Evolutionary conservation across 805 yeast species (phyloP).

Genomic region (Yarrowia phangngaensis): DNA sequence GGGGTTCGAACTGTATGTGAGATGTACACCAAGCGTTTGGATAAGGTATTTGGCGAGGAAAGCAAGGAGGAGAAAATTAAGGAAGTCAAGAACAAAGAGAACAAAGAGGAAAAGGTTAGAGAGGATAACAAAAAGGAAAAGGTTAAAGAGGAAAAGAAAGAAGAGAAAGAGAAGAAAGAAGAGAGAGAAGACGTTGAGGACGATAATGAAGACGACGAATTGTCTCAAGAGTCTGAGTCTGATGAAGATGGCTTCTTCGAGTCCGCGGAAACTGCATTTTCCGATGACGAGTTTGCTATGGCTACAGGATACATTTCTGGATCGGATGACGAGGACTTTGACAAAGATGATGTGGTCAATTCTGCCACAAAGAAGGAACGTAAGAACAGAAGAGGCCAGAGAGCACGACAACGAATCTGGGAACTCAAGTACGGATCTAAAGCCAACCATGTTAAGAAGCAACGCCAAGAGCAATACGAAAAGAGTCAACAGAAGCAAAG

Average conservation of each 20-base stretch:
- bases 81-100: conserved; percentile 5
- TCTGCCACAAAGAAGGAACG: conserved; percentile 41
- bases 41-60: conserved; percentile 27
- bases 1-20: conserved; percentile 29
- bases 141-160: background rate
- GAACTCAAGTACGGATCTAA: conserved; percentile 77
- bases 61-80: conserved; percentile 4
- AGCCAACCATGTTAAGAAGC: conserved; percentile 79
- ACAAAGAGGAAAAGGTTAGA: conserved; percentile 4
- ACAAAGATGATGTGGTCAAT: conserved; percentile 31
- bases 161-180: conserved; percentile 4
- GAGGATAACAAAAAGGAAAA: conserved; percentile 6
- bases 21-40: conserved; percentile 26
- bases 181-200: conserved; percentile 28
- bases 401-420: conserved; percentile 97
- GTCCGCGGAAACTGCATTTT: conserved; percentile 51
- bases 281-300: conserved; percentile 55
- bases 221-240: too few relatives aligned
- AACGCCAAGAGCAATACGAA: conserved; percentile 50
- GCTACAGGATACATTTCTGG: conserved; percentile 82
- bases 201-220: conserved; percentile 37
- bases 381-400: conserved; percentile 92
- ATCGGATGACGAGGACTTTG: conserved; percentile 42
- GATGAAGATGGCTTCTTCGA: conserved; percentile 44
- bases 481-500: conserved; percentile 57